Conservation (phyloP, 495 filamentous ascomycete species). For the Podospora tetraspora region DNA sequence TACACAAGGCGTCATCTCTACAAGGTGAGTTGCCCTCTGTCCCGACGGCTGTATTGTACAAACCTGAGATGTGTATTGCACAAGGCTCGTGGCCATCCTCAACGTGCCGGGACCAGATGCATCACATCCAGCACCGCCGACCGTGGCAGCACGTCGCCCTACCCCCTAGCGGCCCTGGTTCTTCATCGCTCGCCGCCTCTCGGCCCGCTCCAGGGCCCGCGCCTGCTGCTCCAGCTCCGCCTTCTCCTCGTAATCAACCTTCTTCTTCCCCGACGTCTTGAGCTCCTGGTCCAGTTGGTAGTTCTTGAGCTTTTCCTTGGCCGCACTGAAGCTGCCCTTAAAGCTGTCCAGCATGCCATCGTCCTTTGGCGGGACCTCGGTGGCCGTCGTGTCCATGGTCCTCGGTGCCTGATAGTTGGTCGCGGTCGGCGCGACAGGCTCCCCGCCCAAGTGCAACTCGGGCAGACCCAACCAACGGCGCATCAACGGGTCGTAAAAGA, state of each 20-base stretch:
- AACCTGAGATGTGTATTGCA: background rate
- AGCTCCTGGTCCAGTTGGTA: slow-evolving; percentile 20
- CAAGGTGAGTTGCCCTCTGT: background rate
- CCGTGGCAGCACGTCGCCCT: background rate
- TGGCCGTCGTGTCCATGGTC: slow-evolving; percentile 24
- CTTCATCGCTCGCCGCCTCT: slow-evolving; percentile 18
- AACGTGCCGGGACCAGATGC: background rate
- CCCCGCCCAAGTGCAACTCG: slow-evolving; percentile 33
- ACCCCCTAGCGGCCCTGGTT: background rate
- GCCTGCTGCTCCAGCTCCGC: slow-evolving; percentile 41
- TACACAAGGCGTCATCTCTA: slow-evolving; percentile 2
- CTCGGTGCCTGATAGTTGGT: slow-evolving; percentile 28
- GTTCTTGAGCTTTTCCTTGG: slow-evolving; percentile 36
- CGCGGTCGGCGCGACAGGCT: background rate
- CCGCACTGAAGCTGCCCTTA: slow-evolving; percentile 23
- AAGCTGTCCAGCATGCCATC: slow-evolving; percentile 21
- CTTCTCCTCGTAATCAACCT: slow-evolving; percentile 44
- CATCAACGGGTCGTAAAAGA: slow-evolving; percentile 47
- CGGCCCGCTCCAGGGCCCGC: slow-evolving; percentile 29
- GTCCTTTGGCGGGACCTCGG: slow-evolving; percentile 2
- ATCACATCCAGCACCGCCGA: no score
- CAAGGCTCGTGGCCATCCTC: background rate
- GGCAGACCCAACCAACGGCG: slow-evolving; percentile 46
- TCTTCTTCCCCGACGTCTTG: slow-evolving; percentile 25
- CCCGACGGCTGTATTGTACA: background rate